Evolutionary conservation across 2,329 filamentous ascomycete genomes (phyloP).

Genomic region (Cladosporium sp.): DNA sequence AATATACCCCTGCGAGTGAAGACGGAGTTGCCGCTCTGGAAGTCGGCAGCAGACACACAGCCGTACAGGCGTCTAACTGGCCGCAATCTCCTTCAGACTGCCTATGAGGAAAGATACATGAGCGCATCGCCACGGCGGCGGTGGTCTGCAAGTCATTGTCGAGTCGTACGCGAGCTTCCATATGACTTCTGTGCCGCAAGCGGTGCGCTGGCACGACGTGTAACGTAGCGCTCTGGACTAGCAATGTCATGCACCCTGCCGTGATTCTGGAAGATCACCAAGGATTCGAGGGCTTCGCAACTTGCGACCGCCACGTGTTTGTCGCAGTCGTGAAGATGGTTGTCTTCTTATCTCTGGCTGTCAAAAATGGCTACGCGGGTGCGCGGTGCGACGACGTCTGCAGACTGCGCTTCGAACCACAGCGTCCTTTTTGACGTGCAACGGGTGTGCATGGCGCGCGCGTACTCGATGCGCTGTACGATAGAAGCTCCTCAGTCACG

Average conservation of each 20-base stretch:
- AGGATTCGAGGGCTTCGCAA: background rate
- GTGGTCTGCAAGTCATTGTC: background rate
- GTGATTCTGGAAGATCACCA: slow-evolving; percentile 3
- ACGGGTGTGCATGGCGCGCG: slow-evolving; percentile 1
- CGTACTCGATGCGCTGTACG: slow-evolving; percentile 5
- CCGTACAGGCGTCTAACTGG: slow-evolving; percentile 6
- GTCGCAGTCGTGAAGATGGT: slow-evolving; percentile 3
- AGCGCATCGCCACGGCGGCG: background rate
- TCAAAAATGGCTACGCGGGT: slow-evolving; percentile 7
- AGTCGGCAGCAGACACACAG: background rate
- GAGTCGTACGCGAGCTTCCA: slow-evolving; percentile 4
- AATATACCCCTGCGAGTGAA: slow-evolving; percentile 1
- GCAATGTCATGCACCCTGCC: slow-evolving; percentile 13
- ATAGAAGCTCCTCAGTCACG: background rate
- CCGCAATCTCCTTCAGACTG: background rate
- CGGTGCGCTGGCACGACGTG: slow-evolving; percentile 1
- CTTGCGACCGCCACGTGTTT: slow-evolving; percentile 8
- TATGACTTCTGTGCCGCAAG: slow-evolving; percentile 9
- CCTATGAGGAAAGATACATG: background rate
- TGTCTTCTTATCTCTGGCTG: slow-evolving; percentile 2
- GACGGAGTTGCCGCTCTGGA: background rate
- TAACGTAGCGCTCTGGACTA: slow-evolving; percentile 6
- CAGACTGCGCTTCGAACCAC: background rate
- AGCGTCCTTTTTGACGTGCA: slow-evolving; percentile 3
- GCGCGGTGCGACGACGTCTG: background rate